These are phyloP conservation scores for Barnettozyma californica DNA, from an alignment of 805 yeast species.

Conservation along the genomic window DNA sequence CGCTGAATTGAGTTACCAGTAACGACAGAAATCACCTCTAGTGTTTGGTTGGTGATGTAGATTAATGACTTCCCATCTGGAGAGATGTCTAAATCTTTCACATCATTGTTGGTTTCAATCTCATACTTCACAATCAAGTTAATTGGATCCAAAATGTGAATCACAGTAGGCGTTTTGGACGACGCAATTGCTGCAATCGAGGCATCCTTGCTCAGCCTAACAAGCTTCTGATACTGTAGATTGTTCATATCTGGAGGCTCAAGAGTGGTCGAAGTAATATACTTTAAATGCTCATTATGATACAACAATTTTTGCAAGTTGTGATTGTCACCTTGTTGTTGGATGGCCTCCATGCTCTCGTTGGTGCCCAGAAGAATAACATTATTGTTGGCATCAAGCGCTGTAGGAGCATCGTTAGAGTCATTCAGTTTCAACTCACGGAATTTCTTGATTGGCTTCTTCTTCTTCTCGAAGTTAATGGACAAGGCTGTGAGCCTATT, in stretches of 20 bases:
- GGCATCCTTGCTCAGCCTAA: constrained; percentile 54
- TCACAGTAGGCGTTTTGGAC: constrained; percentile 58
- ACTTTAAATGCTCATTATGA: constrained; percentile 65
- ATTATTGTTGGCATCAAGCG: constrained; percentile 53
- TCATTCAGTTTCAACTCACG: constrained; percentile 59
- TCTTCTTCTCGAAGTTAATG: constrained; percentile 48
- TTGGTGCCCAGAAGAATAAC: constrained; percentile 73
- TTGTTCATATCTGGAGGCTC: constrained; percentile 35
- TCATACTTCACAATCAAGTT: constrained; percentile 51
- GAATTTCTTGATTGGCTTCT: constrained; percentile 52
- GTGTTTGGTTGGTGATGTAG: constrained; percentile 52
- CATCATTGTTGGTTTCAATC: constrained; percentile 51
- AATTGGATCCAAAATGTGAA: constrained; percentile 57
- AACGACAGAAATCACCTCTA: constrained; percentile 39
- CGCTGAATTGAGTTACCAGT: constrained; percentile 33
- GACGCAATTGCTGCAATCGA: constrained; percentile 67
- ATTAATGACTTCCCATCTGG: constrained; percentile 66
- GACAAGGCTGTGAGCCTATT: constrained; percentile 74
- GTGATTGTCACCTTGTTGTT: constrained; percentile 47
- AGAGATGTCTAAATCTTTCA: constrained; percentile 63
- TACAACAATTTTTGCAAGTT: constrained; percentile 67
- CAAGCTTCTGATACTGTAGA: constrained; percentile 51
- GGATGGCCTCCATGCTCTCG: constrained; percentile 55
- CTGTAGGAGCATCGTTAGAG: constrained; percentile 82
- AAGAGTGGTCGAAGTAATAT: constrained; percentile 58